Evolutionary conservation across 768 basidiomycete species (phyloP), one percentile per base, ranked within the genome.

Genomic region (Hebeloma cylindrosporum): DNA sequence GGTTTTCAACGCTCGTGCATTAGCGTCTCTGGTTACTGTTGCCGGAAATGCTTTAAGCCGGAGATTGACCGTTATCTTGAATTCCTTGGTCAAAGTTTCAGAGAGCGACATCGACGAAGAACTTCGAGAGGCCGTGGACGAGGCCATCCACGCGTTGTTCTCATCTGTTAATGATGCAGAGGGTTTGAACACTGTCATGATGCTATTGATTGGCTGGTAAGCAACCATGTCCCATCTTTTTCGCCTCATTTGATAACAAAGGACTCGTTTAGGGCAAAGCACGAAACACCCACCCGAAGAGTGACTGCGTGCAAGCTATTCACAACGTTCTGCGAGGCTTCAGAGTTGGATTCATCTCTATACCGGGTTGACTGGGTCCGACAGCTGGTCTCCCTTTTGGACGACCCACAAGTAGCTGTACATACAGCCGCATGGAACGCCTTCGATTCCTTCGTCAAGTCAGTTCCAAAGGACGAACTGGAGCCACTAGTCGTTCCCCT

Each of bases 281-380:
- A 81, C 51, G 85, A 86, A 14, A 62, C 74, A 1, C 83, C 85
- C 0, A 68, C 60, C 18, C 79, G 93, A 16, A 83, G 94, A 28
- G 80, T 85, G 39, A 91, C 81, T 44, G 86, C 88, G 2, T 88
- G 86, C 68, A 70, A 78, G 23, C 69, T 94, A 33, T 90, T 98
- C 62, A 70, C 80, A 3, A 69, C 77, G 1, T 93, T 97, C 70
- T 96, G 93, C 60, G 82, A 90, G 52, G 84, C 79, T 35, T 86
- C 89, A 3, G 77, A 84, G 28, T 72, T 91, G 29, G 95, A 98
- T 60, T 76, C 81, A 0, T 83, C 88, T 0, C 63, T 93, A 17
- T 98, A 97, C 66, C 83, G 88, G 14, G 70, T 93, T 51, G 96
- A 98, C 62, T 98, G 95, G 93, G 79, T 97, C 43, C 83, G 94